A percentile compares a stretch with the other conserved stretches of the same genome.
Evolutionary conservation across 441 rosid species (phyloP).

Genomic region (Populus hybrid): DNA sequence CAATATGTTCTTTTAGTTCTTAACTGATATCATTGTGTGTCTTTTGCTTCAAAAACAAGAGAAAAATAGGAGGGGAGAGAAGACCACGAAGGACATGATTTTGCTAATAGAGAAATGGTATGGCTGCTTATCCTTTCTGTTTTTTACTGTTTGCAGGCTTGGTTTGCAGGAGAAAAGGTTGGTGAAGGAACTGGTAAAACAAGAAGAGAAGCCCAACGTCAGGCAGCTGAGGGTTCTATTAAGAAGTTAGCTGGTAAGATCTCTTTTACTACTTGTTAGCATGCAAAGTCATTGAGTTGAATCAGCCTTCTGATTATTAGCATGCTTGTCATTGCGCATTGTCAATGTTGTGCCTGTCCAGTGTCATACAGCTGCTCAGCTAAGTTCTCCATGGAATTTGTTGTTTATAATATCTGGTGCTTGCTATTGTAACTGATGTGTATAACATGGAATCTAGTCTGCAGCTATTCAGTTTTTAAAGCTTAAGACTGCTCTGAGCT

Average conservation of each 20-base stretch:
- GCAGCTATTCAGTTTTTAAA: background rate
- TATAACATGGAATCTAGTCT: background rate
- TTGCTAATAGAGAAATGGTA: background rate
- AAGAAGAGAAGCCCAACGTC: constrained; percentile 79
- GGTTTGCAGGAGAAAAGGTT: constrained; percentile 82
- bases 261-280: constrained; percentile 8
- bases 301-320: background rate
- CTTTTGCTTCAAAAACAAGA: background rate
- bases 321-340: constrained; percentile 4
- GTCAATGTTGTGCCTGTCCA: background rate
- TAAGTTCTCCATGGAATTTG: background rate
- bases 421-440: background rate
- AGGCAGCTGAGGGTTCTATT: constrained; percentile 80
- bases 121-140: background rate
- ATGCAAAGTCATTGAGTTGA: background rate
- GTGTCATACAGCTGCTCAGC: background rate
- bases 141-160: constrained; percentile 52
- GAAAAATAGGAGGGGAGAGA: background rate
- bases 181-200: constrained; percentile 86
- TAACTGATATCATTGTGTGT: background rate
- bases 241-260: constrained; percentile 74
- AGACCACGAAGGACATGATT: too few species aligned
- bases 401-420: background rate
- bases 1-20: background rate
- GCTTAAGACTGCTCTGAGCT: background rate